Base-by-base conservation (phyloP, 2,329 filamentous ascomycete species). In the Penicillium corylophilum region DNA sequence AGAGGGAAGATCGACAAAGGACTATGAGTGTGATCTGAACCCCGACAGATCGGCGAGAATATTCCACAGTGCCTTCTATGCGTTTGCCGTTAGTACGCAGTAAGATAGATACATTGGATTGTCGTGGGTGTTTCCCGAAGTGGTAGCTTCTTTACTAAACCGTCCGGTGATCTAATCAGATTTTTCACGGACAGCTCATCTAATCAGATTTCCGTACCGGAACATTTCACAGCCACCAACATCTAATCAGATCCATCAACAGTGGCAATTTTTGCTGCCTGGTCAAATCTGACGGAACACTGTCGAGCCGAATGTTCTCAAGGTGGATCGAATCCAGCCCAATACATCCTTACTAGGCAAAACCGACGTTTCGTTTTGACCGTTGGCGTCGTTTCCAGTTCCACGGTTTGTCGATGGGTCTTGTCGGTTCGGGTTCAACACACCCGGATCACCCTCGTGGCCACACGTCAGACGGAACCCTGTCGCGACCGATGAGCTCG, bases 201-300 rank as follows among this genome's bases (percentile, higher is more conserved):
- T 35, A 35, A 35, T 35, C 33, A 35, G 33, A 35, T 35, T 35
- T 8, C 33, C n/a, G 15, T 10, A n/a, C n/a, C 33, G n/a, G 33
- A 35, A 35, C 16, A 36, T 36, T 20, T 36, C 26, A 36, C 33
- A 20, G 16, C 9, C 33, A 36, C 33, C 61, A 62, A 50, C 61
- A 62, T 63, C 57, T 61, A 61, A 61, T 61, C 57, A 51, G 59
- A 61, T 61, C 50, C 50, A 40, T 45, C 13, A 26, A 42, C 46
- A 28, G 61, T 66, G 51, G 51, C 49, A 31, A 51, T 45, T 18
- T 31, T 8, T 12, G 16, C 33, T 36, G 16, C 8, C 33, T 12
- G 16, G 33, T 36, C 10, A 36, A n/a, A 15, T 31, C 15, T 15
- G 15, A 13, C 33, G 33, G 16, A 36, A 36, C 7, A 20, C n/a